phyloP scores from a whole-genome alignment of 2,329 filamentous ascomycete genomes.

The Colletotrichum lupini region DNA sequence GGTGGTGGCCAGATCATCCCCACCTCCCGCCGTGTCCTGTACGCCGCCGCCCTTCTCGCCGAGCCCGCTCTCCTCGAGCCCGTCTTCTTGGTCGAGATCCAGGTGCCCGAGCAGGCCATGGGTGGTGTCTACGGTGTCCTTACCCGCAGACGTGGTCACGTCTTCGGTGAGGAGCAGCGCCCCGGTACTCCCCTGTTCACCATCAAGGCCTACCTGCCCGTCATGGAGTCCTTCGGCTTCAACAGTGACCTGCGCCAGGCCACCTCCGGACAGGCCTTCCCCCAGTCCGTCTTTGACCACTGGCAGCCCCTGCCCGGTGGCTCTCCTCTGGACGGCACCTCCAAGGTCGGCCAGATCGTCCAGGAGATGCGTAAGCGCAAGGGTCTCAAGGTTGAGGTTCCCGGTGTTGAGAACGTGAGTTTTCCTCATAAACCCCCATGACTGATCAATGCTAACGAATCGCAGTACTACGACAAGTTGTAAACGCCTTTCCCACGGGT shows the following conservation, averaged over 20 bases:
- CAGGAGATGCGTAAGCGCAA: slow-evolving; percentile 97
- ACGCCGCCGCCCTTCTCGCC: slow-evolving; percentile 90
- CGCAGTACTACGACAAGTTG: slow-evolving; percentile 98
- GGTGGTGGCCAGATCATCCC: slow-evolving; percentile 99
- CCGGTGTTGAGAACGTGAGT: slow-evolving; percentile 95
- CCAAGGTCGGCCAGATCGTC: slow-evolving; percentile 86
- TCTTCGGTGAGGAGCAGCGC: slow-evolving; percentile 98
- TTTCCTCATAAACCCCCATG: neutral
- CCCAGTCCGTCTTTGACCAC: slow-evolving; percentile 98
- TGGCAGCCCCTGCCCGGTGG: slow-evolving; percentile 97
- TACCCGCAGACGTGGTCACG: slow-evolving; percentile 97
- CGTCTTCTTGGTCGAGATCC: slow-evolving; percentile 99
- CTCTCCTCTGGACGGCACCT: slow-evolving; percentile 84
- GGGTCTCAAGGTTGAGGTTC: slow-evolving; percentile 97
- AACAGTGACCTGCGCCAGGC: slow-evolving; percentile 93
- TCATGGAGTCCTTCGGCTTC: slow-evolving; percentile 99
- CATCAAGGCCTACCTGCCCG: slow-evolving; percentile 96
- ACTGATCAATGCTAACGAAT: slow-evolving; percentile 40
- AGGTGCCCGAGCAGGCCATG: slow-evolving; percentile 98
- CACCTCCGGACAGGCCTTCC: slow-evolving; percentile 98
- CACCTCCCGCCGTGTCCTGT: slow-evolving; percentile 96
- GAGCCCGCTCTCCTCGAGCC: slow-evolving; percentile 94
- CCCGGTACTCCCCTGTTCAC: slow-evolving; percentile 99
- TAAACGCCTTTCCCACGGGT: slow-evolving; percentile 67
- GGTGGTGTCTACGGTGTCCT: slow-evolving; percentile 99